Conservation (phyloP, 129 eudicot species). For the Calendula officinalis region DNA sequence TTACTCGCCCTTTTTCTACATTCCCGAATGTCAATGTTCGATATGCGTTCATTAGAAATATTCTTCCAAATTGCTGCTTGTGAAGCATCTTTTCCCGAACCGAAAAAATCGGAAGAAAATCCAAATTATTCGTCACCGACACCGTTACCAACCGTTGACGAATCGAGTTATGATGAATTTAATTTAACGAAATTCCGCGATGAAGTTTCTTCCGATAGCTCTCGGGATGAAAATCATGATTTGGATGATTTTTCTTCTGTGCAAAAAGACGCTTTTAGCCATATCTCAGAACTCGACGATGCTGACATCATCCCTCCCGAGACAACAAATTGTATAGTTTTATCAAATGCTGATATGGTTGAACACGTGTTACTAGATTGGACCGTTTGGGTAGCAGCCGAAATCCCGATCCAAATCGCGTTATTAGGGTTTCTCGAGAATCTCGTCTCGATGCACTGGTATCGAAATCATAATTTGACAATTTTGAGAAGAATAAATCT, state of each 20-base stretch:
- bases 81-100: conserved; percentile 93
- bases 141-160: conserved; percentile 23
- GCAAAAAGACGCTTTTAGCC: conserved; percentile 81
- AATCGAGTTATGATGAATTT: conserved; percentile 69
- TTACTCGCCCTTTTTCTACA: conserved; percentile 86
- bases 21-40: conserved; percentile 81
- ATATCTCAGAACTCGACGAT: conserved; percentile 75
- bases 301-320: conserved; percentile 55
- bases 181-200: conserved; percentile 41
- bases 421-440: conserved; percentile 89
- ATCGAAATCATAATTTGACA: conserved; percentile 89
- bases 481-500: conserved; percentile 89
- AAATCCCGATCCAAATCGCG: conserved; percentile 79
- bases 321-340: conserved; percentile 90
- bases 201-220: conserved; percentile 70
- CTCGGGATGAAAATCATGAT: conserved; percentile 51
- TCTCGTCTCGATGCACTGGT: conserved; percentile 99
- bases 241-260: conserved; percentile 76
- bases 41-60: conserved; percentile 92
- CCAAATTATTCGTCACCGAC: conserved; percentile 22
- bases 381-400: conserved; percentile 97
- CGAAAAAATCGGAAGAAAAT: conserved; percentile 46
- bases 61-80: conserved; percentile 97
- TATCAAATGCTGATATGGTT: conserved; percentile 97
- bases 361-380: conserved; percentile 96